These are phyloP conservation scores for Acacia melanoxylon DNA, from an alignment of 306 rosid genomes.

Conservation along the genomic window DNA sequence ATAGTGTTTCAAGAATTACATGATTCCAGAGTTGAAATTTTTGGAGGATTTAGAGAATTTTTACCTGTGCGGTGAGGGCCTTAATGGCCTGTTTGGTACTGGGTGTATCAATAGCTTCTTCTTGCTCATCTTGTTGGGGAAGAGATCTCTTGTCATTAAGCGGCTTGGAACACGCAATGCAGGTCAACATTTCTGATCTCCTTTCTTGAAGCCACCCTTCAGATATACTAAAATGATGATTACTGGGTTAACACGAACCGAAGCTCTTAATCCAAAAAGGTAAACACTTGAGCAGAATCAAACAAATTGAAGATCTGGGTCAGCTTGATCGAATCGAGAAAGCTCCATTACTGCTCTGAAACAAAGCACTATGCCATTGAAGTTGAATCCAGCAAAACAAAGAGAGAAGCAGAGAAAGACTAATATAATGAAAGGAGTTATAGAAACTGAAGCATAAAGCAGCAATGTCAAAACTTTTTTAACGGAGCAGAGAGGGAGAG, in stretches of 20 bases:
- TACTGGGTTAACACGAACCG: constrained; percentile 20
- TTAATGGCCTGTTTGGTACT: constrained; percentile 87
- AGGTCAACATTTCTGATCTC: constrained; percentile 73
- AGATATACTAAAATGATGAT: constrained; percentile 8
- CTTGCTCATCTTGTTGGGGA: constrained; percentile 63
- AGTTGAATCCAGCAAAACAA: constrained; percentile 1
- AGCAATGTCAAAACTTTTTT: constrained; percentile 15
- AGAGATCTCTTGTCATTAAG: constrained; percentile 89
- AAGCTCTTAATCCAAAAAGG: constrained; percentile 26
- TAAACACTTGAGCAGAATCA: constrained; percentile 8
- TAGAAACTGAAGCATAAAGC: neutral
- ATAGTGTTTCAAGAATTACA: neutral
- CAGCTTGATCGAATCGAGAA: constrained; percentile 34
- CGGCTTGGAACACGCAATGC: constrained; percentile 92
- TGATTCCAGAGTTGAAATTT: neutral
- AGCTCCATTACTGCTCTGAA: constrained; percentile 24
- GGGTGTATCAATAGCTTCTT: constrained; percentile 69
- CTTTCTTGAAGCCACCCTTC: constrained; percentile 24
- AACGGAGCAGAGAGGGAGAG: neutral
- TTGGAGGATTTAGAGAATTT: neutral
- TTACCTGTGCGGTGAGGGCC: constrained; percentile 88
- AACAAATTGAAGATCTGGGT: constrained; percentile 50
- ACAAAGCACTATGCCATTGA: constrained; percentile 7
- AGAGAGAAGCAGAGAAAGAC: neutral
- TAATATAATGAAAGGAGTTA: neutral